Conservation (phyloP, 2,329 filamentous ascomycete genomes). For the Neurospora sp. region DNA sequence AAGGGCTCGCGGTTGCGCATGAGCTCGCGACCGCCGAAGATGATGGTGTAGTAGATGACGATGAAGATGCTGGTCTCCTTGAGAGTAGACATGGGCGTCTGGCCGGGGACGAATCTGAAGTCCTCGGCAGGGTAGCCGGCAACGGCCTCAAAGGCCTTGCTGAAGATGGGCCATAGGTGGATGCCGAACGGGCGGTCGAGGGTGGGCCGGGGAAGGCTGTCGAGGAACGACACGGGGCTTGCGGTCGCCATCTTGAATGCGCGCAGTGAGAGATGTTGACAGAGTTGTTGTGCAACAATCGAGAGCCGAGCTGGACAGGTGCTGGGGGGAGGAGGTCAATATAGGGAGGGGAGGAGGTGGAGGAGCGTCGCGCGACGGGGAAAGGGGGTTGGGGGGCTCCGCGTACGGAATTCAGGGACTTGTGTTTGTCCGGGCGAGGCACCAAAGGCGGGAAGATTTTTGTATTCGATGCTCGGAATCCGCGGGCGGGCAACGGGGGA, state of each 20-base stretch:
- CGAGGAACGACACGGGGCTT: constrained; percentile 35
- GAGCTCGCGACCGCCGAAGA: constrained; percentile 83
- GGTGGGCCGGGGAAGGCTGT: constrained; percentile 59
- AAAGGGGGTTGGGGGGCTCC: neutral
- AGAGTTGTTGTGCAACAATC: neutral
- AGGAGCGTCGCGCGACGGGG: neutral
- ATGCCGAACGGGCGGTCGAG: constrained; percentile 89
- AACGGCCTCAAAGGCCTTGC: constrained; percentile 67
- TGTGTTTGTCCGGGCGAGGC: neutral
- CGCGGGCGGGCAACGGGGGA: constrained; percentile 1
- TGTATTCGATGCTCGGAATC: neutral
- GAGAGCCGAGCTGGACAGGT: neutral
- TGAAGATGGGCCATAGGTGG: constrained; percentile 89
- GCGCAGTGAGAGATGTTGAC: constrained; percentile 5
- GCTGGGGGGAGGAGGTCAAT: neutral
- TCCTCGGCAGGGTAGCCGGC: constrained; percentile 77
- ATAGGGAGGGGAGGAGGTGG: neutral
- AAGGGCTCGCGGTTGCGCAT: constrained; percentile 83
- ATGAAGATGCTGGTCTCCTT: constrained; percentile 74
- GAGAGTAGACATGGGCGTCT: constrained; percentile 84
- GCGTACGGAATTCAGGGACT: constrained; percentile 1
- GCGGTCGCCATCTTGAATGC: constrained; percentile 19
- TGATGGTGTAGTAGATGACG: constrained; percentile 81
- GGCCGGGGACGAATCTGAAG: constrained; percentile 72
- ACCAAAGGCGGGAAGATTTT: neutral